Evolutionary conservation across 2,329 filamentous ascomycete species (phyloP), one percentile per base, ranked within the genome.

Genomic region (Calonectria multiphialidica): DNA sequence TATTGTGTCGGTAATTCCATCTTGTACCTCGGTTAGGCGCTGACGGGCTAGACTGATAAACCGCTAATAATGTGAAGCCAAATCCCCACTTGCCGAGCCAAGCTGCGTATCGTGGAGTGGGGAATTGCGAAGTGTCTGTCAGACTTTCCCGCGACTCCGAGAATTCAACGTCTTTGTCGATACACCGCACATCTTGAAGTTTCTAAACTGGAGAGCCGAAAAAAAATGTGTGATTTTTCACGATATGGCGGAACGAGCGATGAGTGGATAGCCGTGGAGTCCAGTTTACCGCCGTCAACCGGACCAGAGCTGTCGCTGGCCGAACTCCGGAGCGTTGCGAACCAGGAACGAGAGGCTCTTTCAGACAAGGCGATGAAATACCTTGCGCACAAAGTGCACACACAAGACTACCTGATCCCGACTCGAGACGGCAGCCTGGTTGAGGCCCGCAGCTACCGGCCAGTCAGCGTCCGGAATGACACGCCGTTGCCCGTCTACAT

Each of bases 401-500:
- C 83, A 1, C 74, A 77, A 7, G 83, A 88, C 71, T 78, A 84
- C 66, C 44, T 62, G 0, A 68, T 80, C 9, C 59, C 72, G 1
- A 71, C 77, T 2, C 47, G 76, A 15, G 78, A 80, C 2, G 76
- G 76, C 0, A 70, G 65, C 2, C 12, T 68, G 1, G 61, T 80
- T 0, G 72, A 78, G 10, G 78, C 71, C 0, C 75, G 78, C 15
- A 79, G 72, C 5, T 80, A 80, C 15, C 68, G 78, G 12, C 78
- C 78, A 0, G 47, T 42, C 37, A 45, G 40, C 0, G 53, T 73
- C 1, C 0, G 70, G 57, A 40, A 40, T 2, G 5, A 85, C 88
- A 79, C 3, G 70, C 82, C 10, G 7, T 81, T 90, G 0, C 89
- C 90, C 0, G 80, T 90, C 0, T 89, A 87, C 67, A 79, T 89